Base-by-base conservation (phyloP, 2,329 filamentous ascomycete species). In the Zasmidium citrigriseum region DNA sequence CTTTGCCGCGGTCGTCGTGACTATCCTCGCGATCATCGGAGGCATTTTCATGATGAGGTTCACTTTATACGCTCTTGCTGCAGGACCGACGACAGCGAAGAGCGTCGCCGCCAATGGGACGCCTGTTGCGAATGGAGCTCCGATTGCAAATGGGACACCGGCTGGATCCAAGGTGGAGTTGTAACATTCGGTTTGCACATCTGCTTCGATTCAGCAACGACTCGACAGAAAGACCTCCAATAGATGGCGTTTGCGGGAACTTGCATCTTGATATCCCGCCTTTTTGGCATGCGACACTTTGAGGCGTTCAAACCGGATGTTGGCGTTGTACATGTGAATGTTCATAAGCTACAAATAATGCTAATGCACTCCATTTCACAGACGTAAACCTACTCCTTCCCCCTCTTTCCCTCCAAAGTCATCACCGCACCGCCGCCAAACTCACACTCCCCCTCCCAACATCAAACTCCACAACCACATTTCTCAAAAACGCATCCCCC, bases 1-100 rank as follows among this genome's bases (percentile, higher is more conserved):
- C 67, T 93, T 98, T 91, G 97, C 98, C 12, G 60, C 62, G 22
- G 50, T 65, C 12, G 20, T 63, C 10, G 22, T 62, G 20, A 23
- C 60, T 11, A 27, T 63, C 10, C 16, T 63, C 46, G 56, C 52
- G 52, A 18, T 60, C 56, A 47, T 60, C 47, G 29, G 49, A 49
- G 55, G 58, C 14, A 20, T 58, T 48, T 48, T n/a, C 9, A 52
- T 59, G 55, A 57, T 57, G 55, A 51, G 45, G 18, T 22, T 62
- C 21, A 41, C 58, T 7, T 34, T 14, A 7, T 34, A 34, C 14
- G 27, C 27, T 7, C 7, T 41, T 4, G 18, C 7, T 41, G 34
- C 34, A n/a, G 34, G 14, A 7, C 7, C 27, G 27, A 29, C 7
- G 27, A 14, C 27, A 14, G 27, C 7, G 27, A 29, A 29, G 27